Base-by-base conservation (phyloP, 768 basidiomycete genomes). In the Steccherinum ochraceum region DNA sequence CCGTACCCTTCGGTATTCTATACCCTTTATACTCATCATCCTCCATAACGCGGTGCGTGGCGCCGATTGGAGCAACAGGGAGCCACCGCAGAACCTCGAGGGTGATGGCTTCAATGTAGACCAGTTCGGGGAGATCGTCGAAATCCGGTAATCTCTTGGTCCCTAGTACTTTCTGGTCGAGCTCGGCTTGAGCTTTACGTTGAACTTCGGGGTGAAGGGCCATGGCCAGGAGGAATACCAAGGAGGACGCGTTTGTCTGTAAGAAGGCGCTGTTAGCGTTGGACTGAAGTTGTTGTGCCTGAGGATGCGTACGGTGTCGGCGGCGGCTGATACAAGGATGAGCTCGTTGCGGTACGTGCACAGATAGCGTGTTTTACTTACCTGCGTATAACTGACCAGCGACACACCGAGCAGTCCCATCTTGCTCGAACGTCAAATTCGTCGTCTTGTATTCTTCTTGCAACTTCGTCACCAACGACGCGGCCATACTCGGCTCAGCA, bases 91-190 rank as follows among this genome's bases (percentile, higher is more conserved):
- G 13, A 21, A 50, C 45, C n/a, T 58, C 57, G 19, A 40, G 39
- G 3, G 55, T 35, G 40, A 56, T 5, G 13, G 57, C 57, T n/a
- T 40, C 27, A 5, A 58, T 25, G 27, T 58, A 58, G 7, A 51
- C 52, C 2, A 58, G 25, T 7, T 49, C 45, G 5, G 51, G 24
- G 7, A 10, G 7, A 39, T 56, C 57, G 2, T 40, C 50, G 12
- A 59, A 55, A 2, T 41, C 48, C 2, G 62, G 60, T 12, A 64
- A 18, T 12, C 64, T 51, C 5, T 56, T 51, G 1, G 24, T 45
- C 18, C 61, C 67, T 13, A 65, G 51, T 12, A 64, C 53, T n/a
- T n/a, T 11, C 4, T 51, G 42, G 24, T 68, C 61, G 4, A 69
- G 44, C 47, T 66, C 58, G 1, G n/a, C 53, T 25, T 61, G 56